phyloP scores from a whole-genome alignment of 805 yeast species.

The Lipomyces sp. region DNA sequence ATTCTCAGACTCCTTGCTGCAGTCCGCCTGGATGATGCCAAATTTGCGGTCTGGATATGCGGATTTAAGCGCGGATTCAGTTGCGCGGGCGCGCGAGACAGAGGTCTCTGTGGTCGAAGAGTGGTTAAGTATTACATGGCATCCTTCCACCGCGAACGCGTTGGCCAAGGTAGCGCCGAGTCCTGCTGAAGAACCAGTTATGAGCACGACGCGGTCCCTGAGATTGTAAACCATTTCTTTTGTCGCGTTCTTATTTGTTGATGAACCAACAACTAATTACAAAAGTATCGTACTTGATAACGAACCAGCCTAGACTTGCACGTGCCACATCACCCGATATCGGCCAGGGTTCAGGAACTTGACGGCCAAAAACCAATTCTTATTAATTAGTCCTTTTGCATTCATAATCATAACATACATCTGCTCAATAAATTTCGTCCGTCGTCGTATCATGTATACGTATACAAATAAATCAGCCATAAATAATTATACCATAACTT shows the following conservation, averaged over 20 bases:
- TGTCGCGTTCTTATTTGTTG: neutral
- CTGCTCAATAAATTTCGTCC: neutral
- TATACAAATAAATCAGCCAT: neutral
- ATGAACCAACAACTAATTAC: neutral
- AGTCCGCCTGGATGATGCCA: constrained; percentile 42
- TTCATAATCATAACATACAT: constrained; percentile 4
- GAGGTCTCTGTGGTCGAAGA: constrained; percentile 39
- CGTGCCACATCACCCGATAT: neutral
- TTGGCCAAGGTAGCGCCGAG: constrained; percentile 47
- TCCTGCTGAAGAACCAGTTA: constrained; percentile 47
- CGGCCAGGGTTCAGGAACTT: neutral
- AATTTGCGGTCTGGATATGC: constrained; percentile 37
- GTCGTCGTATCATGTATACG: constrained; percentile 1
- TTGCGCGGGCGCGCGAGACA: constrained; percentile 43
- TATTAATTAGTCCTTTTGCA: neutral
- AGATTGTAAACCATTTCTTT: constrained; percentile 33
- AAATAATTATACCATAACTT: neutral
- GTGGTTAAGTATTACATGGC: constrained; percentile 47
- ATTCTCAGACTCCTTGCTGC: constrained; percentile 39
- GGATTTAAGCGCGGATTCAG: constrained; percentile 33
- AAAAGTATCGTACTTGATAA: neutral
- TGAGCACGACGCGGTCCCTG: constrained; percentile 44
- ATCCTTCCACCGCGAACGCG: constrained; percentile 48
- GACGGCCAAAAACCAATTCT: neutral
- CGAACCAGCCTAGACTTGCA: neutral